Evolutionary conservation across 257 asterid genomes (phyloP), one percentile per base, ranked within the genome.

Genomic region (Solanum dulcamara): DNA sequence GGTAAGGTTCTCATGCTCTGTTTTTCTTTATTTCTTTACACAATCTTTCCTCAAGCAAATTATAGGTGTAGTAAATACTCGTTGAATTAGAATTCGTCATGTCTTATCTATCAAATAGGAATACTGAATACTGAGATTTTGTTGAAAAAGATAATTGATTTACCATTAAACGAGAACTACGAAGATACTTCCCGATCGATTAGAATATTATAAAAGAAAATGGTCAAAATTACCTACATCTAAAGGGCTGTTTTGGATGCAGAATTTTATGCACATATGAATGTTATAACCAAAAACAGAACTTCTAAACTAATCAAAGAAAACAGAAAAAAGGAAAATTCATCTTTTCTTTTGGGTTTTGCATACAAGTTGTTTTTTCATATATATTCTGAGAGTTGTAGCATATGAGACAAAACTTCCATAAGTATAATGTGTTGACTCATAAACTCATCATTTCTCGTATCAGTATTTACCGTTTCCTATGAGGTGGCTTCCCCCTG

Each of bases 1-100:
- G 60, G 98, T 95, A 91, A 89, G 97, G 88, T 68, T 80, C 60
- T 50, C 32, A 9, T 80, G 26, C 38, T 50, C n/a, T 80, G 81
- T 48, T 85, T 42, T 44, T 38, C 44, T 64, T 85, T 66, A 75
- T 75, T 84, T 53, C 64, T 15, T 59, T 33, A 22, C 28, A 70
- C 50, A 74, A 30, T 70, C 80, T 70, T 70, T 70, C 80, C 10
- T 70, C 80, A 35, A 70, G 80, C 50, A 70, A 70, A 70, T 70
- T 70, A 35, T 37, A 70, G 28, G 79, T 70, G 50, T 70, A 70
- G 50, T 17, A 5, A 20, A 70, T 37, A 70, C 79, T 35, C 79
- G 28, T 68, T 68, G 18, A 48, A 68, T 11, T 18, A 68, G 17
- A 35, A 68, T 33, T 67, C 44, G 7, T 67, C 46, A 8, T 35